Evolutionary conservation across 805 yeast genomes (phyloP).

Genomic region (Candida ovalis): DNA sequence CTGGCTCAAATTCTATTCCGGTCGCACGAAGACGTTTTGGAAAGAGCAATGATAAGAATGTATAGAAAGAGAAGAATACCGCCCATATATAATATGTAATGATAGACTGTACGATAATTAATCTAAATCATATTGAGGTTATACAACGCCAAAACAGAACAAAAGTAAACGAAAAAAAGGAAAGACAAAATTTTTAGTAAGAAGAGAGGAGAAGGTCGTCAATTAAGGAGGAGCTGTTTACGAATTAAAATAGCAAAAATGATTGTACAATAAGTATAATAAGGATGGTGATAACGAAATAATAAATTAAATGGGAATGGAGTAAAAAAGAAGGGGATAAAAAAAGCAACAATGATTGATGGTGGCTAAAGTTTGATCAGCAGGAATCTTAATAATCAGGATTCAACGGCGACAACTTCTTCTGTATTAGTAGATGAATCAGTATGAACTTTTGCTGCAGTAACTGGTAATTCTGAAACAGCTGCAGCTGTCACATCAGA

Average conservation of each 20-base stretch:
- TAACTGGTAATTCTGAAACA: background rate
- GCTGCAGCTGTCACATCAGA: constrained; percentile 3
- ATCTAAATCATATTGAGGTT: background rate
- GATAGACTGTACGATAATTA: background rate
- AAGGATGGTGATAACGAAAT: too few species aligned
- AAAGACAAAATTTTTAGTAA: background rate
- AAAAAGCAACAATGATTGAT: too few species aligned
- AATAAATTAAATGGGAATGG: too few species aligned
- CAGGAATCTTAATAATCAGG: too few species aligned
- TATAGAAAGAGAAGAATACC: background rate
- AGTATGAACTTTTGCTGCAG: background rate
- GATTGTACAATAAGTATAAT: too few species aligned
- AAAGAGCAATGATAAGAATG: background rate
- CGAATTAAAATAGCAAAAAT: too few species aligned
- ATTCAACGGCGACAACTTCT: constrained; percentile 1
- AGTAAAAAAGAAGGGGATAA: too few species aligned
- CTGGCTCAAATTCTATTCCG: background rate
- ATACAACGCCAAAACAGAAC: background rate
- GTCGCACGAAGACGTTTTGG: background rate
- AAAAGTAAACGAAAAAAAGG: background rate
- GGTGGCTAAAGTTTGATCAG: too few species aligned
- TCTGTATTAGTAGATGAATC: constrained; percentile 9
- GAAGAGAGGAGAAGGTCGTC: too few species aligned
- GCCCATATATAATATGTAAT: background rate
- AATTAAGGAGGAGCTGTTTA: too few species aligned